Base-by-base conservation (phyloP, 345 rosid genomes). In the Eutrema heterophyllum region DNA sequence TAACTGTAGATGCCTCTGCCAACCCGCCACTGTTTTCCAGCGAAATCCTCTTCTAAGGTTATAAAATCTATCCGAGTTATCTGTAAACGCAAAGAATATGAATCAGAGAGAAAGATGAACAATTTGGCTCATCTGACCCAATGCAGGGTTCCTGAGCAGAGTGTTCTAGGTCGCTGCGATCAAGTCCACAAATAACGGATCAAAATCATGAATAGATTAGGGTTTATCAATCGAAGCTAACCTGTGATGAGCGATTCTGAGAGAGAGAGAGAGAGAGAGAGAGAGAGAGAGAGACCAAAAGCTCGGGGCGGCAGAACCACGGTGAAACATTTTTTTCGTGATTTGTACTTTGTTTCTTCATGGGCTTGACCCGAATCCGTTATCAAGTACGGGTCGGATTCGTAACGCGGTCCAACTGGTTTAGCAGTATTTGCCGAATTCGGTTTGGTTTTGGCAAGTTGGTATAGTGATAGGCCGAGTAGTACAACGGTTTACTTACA, bases 1-100 rank as follows among this genome's bases (percentile, higher is more conserved):
- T 2, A 69, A 67, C 72, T 82, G 96, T 39, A 93, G 71, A 78
- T 86, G 79, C 73, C 88, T 84, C 79, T 83, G 93, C 97, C 97
- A 89, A 15, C 85, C 88, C 78, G 82, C 89, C 98, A 88, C 87
- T 73, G 35, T 69, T 71, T 24, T n/a, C 36, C 38, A 39, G 18
- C 43, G 24, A 29, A 56, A 56, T 40, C 7, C 69, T 44, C 29
- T 9, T 56, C 21, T 6, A 27, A 14, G 66, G 13, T 7, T 30
- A 29, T 7, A 13, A 9, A 41, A 43, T 8, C 45, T 68, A 41
- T 53, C 39, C 5, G 4, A 6, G 4, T 51, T 52, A 2, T n/a
- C 43, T 41, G 69, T 9, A 35, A 35, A 76, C 3, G 7, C 45
- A 43, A 15, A 33, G 0, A 14, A 50, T 57, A 74, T 3, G 18